Base-by-base conservation (phyloP, 2,329 filamentous ascomycete genomes). In the Fusarium sp. region DNA sequence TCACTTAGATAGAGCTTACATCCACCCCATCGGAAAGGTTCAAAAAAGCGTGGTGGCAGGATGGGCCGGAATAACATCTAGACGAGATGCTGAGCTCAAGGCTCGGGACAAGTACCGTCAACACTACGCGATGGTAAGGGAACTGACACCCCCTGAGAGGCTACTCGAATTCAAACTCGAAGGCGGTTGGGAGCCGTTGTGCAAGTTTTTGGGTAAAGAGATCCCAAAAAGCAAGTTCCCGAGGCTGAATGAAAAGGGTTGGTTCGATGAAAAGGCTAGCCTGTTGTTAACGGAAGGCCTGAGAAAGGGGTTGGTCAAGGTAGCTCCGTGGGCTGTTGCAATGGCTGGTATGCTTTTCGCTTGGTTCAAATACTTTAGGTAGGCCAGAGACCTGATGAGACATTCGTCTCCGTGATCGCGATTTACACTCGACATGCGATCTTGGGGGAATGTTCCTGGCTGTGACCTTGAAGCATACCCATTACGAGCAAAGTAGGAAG, bases 131-230 rank as follows among this genome's bases (percentile, higher is more conserved):
- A 37, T 58, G 32, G 45, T 67, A 1, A 58, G 63, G 30, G 9
- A 25, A 3, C 10, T 66, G 7, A 59, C 63, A 6, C 58, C 57
- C 2, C 50, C 32, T 6, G 67, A 63, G 9, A 38, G 58, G 17
- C 25, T 78, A 63, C 38, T 83, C 25, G 79, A 83, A 63, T 81
- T 78, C 66, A 77, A 78, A 3, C 78, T 83, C 11, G 77, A 80
- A 25, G 80, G 83, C 30, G 82, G 81, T 43, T 84, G 81, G 82
- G 81, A 74, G 20, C 81, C 82, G 7, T 74, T 84, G 22, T 84
- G 82, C 70, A 58, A 77, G 43, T 84, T 84, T 64, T 73, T 84
- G 0, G 81, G 80, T 43, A 81, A 82, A 47, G 68, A 78, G 0
- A 74, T 83, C 0, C 83, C 82, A 3, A 68, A 73, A 8, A 65